Evolutionary conservation across 2,329 filamentous ascomycete genomes (phyloP).

Genomic region (Pseudogymnoascus sp.): DNA sequence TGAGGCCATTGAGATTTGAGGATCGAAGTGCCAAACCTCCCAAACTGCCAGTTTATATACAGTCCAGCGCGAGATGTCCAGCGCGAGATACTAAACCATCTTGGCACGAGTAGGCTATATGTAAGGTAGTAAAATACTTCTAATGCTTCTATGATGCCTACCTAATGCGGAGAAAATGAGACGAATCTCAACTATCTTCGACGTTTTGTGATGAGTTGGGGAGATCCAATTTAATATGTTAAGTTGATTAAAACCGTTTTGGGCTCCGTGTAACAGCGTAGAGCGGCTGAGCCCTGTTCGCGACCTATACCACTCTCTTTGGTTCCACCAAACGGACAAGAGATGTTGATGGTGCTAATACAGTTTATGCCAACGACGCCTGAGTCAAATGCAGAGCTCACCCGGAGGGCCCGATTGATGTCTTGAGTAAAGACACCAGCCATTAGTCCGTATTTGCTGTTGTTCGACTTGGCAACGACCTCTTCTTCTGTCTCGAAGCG

Average conservation of each 20-base stretch:
- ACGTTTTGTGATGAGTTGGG: not conserved
- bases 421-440: conserved; percentile 54
- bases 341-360: conserved; percentile 25
- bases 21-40: not conserved
- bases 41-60: not conserved
- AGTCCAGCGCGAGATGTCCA: not conserved
- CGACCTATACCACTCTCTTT: conserved; percentile 64
- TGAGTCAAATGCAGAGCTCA: conserved; percentile 49
- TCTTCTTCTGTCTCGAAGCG: conserved; percentile 54
- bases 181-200: not conserved
- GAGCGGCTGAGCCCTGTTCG: conserved; percentile 7
- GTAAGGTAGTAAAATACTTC: not conserved
- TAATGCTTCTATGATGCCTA: not conserved
- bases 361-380: conserved; percentile 65
- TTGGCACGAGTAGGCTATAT: not conserved
- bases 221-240: conserved; percentile 13
- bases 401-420: conserved; percentile 52
- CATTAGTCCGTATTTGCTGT: conserved; percentile 48
- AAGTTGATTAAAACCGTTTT: conserved; percentile 21
- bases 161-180: not conserved
- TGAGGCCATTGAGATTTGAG: not conserved
- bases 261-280: conserved; percentile 17
- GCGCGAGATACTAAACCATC: not conserved
- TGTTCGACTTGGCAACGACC: conserved; percentile 48
- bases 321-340: conserved; percentile 55